Evolutionary conservation across 495 filamentous ascomycete genomes (phyloP), one percentile per base, ranked within the genome.

Genomic region (Polyplosphaeria fusca): DNA sequence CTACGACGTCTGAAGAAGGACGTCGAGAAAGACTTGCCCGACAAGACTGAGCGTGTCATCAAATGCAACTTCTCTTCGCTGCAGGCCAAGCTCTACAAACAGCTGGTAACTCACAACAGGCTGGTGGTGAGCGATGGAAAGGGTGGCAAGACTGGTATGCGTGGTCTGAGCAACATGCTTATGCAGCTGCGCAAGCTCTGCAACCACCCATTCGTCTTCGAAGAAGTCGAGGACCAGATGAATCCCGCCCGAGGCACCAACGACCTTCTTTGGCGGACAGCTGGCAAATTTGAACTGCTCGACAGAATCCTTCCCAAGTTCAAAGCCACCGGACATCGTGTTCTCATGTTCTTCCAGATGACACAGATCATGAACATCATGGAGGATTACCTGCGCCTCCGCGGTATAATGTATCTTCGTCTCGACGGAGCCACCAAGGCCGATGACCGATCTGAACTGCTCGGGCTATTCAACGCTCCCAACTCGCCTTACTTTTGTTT

Each of bases 351-450:
- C 81, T 98, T 98, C 81, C 93, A 98, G 72, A 98, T 98, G 93
- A 98, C 93, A 1, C 89, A 95, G 37, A 98, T 98, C 67, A 98
- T 98, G 93, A 95, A 98, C 71, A 98, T 98, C 69, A 97, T 98
- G 94, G 93, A 98, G 65, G 93, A 98, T 72, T 98, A 93, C 72
- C 76, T 98, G 48, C 87, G 93, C 3, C 83, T 87, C 53, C 82
- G 88, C 41, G 85, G 83, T 24, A 77, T 95, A 60, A 73, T 83
- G 51, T 98, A 96, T 69, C 79, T 98, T 39, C 90, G 93, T 55
- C 79, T 98, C 41, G 93, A 98, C 65, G 93, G 93, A 70, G 89
- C 90, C 3, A 98, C 93, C 18, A 98, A 98, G 70, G 89, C 93
- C 0, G 93, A 98, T 68, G 93, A 98, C 69, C 89, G 93, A 52